Conservation (phyloP, 2,329 filamentous ascomycete species). For the Claviceps purpurea region DNA sequence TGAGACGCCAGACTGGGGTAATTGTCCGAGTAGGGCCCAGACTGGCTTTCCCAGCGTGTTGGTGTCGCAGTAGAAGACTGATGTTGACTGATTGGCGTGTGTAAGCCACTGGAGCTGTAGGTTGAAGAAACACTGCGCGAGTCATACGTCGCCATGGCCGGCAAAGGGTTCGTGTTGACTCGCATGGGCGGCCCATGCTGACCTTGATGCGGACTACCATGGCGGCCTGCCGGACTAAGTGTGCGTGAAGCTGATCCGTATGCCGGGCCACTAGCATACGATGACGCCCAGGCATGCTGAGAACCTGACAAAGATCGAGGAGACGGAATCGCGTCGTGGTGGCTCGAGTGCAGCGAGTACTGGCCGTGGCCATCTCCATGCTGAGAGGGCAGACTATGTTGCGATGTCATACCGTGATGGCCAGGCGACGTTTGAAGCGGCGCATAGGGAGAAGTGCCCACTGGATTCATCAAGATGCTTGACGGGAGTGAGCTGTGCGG, state of each 20-base stretch:
- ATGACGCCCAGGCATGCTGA: slow-evolving; percentile 32
- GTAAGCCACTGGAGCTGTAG: slow-evolving; percentile 27
- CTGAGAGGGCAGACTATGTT: slow-evolving; percentile 16
- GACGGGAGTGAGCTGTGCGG: slow-evolving; percentile 26
- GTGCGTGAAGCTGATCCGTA: slow-evolving; percentile 26
- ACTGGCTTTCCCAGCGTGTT: slow-evolving; percentile 27
- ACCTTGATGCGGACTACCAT: slow-evolving; percentile 21
- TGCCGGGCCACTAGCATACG: slow-evolving; percentile 25
- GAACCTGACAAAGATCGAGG: slow-evolving; percentile 37
- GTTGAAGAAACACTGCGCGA: slow-evolving; percentile 16
- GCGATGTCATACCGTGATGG: slow-evolving; percentile 16
- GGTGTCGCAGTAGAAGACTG: slow-evolving; percentile 23
- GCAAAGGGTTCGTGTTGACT: slow-evolving; percentile 24
- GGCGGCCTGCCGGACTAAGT: slow-evolving; percentile 25
- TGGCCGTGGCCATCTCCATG: slow-evolving; percentile 21
- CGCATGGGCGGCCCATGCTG: slow-evolving; percentile 20
- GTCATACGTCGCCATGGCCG: slow-evolving; percentile 27
- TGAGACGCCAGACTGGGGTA: slow-evolving; percentile 27
- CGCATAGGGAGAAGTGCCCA: slow-evolving; percentile 25
- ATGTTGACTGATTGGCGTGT: slow-evolving; percentile 26
- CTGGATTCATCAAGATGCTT: slow-evolving; percentile 27
- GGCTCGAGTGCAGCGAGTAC: slow-evolving; percentile 28
- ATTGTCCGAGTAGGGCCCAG: slow-evolving; percentile 23
- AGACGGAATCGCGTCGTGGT: slow-evolving; percentile 38
- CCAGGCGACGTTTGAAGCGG: slow-evolving; percentile 34